Base-by-base conservation (phyloP, 1,284 basidiomycete species). In the Jaminaea rosea region DNA sequence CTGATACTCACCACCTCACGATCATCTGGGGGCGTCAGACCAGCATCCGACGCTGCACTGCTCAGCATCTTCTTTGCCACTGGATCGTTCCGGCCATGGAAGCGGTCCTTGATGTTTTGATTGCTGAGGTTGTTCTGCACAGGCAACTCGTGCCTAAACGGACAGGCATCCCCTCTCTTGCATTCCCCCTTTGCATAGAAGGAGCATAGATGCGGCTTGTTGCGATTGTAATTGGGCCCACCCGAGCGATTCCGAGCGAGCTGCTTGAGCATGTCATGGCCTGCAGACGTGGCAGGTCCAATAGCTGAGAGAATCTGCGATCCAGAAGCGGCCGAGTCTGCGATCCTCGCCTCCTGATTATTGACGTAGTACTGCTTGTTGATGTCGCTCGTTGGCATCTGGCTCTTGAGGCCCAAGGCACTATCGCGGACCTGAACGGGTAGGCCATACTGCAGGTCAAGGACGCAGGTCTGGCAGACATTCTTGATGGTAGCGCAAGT, bases 401-500 rank as follows among this genome's bases (percentile, higher is more conserved):
- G 84, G 67, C 83, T 86, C 75, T 88, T 82, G 37, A 89, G 72
- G 9, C 86, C 89, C 42, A 99, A 76, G 6, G 94, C 94, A 0
- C 92, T 93, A 75, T 99, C 94, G 54, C 94, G 80, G 13, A 98
- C 92, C 79, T 99, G 94, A 0, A 91, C 92, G 1, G 94, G 94
- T 42, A 99, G 78, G 15, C 89, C 89, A 66, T 91, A 99, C 75
- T 97, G 91, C 15, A 77, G 81, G 74, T 99, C 94, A 29, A 99
- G 79, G 26, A 99, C 79, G 75, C 94, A 98, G 0, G 92, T 97
- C 77, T 98, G 94, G 78, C 94, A 99, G 37, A 94, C 88, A 69
- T 98, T 96, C 80, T 97, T 96, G 66, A 96, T 86, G 79, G 96
- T 98, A 32, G 93, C 88, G 68, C 94, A 98, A 0, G 94, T 97